These are phyloP conservation scores for Nidula microcarpa DNA, from an alignment of 768 basidiomycete species.

Conservation along the genomic window DNA sequence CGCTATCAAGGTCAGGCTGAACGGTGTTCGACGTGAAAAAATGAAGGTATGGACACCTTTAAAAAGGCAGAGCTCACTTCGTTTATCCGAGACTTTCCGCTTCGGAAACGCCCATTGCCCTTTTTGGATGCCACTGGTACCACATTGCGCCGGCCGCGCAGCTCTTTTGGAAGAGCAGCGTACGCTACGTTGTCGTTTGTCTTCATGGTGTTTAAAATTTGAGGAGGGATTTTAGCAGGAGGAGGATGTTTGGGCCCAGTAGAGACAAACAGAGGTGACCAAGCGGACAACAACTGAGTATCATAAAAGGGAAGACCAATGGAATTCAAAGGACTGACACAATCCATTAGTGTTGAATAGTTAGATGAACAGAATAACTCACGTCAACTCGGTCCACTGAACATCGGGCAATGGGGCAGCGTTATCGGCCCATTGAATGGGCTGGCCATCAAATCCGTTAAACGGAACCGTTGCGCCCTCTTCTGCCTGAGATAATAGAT, in stretches of 20 bases:
- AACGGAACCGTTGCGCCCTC: slow-evolving; percentile 65
- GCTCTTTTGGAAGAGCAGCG: slow-evolving; percentile 81
- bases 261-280: slow-evolving; percentile 43
- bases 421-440: slow-evolving; percentile 80
- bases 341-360: neutral
- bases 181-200: slow-evolving; percentile 89
- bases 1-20: slow-evolving; percentile 52
- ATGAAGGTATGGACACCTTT: neutral
- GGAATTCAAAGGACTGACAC: slow-evolving; percentile 73
- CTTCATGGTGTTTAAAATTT: slow-evolving; percentile 76
- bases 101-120: slow-evolving; percentile 74
- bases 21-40: slow-evolving; percentile 1
- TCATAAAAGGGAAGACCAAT: slow-evolving; percentile 89
- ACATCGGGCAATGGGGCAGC: slow-evolving; percentile 67
- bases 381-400: slow-evolving; percentile 85
- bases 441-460: slow-evolving; percentile 87
- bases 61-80: slow-evolving; percentile 31
- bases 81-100: slow-evolving; percentile 57
- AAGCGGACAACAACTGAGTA: slow-evolving; percentile 69
- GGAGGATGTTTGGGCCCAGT: slow-evolving; percentile 53
- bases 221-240: slow-evolving; percentile 74
- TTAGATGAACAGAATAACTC: slow-evolving; percentile 16
- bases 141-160: slow-evolving; percentile 82
- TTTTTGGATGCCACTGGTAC: slow-evolving; percentile 50
- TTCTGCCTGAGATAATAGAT: slow-evolving; percentile 73